Evolutionary conservation across 176 grass and related monocot species (phyloP), one percentile per base, ranked within the genome.

Genomic region (Puya raimondii): DNA sequence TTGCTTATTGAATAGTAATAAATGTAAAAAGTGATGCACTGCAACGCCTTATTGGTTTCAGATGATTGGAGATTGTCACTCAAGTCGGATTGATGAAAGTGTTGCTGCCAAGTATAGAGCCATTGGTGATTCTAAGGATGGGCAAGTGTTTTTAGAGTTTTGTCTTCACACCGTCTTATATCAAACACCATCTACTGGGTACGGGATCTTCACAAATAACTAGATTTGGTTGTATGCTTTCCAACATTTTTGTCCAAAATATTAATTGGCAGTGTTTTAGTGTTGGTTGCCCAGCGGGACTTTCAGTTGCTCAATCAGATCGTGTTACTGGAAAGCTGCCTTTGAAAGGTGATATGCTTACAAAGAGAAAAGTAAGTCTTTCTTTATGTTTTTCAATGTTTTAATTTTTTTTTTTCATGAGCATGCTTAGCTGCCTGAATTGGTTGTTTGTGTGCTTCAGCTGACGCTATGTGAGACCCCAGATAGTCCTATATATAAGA

Each of bases 111-210:
- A 91, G 78, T 96, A 96, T 72, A 76, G 57, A 82, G 64, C 78
- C 42, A 84, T 85, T 71, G 80, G 78, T 63, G 73, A 67, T 80
- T 77, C 83, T 77, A 82, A 74, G 70, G 92, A 91, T 78, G 80
- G 78, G n/a, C 51, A 85, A 70, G 75, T 87, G 52, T 96, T 96
- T 71, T 17, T 68, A 71, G 88, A 96, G 48, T 96, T 96, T 53
- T 85, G 85, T 65, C 85, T 96, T 82, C 88, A 91, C 68, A 84
- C 82, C 51, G 67, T 91, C 75, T 86, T 96, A 59, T 96, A 96
- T 70, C 92, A 91, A 71, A 33, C 72, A 76, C 84, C 88, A 70
- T 72, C 86, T 67, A 66, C 84, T 71, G 81, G 86, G 92, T 91
- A 91, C 21, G 81, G 80, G 69, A 64, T 82, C 66, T 42, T 74